phyloP scores from a whole-genome alignment of 371 early-diverging fungal genomes.

The Circinella umbellata region DNA sequence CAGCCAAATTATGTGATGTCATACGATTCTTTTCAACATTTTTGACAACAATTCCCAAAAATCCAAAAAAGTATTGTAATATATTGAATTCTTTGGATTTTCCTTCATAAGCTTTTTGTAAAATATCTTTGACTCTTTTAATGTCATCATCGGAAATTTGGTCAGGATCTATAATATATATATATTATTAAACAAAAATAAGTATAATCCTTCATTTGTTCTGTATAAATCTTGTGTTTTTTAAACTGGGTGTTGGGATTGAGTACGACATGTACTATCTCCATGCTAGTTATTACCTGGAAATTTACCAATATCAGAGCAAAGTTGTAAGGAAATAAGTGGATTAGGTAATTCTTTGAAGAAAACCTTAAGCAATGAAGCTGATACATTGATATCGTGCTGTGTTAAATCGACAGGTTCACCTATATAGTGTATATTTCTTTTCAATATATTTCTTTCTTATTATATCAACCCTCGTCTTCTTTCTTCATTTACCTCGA shows the following conservation, averaged over 20 bases:
- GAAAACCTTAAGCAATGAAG: conserved; percentile 86
- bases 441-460: background rate
- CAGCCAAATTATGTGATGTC: conserved; percentile 83
- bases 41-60: conserved; percentile 67
- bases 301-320: conserved; percentile 37
- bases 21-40: conserved; percentile 72
- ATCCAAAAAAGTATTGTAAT: conserved; percentile 65
- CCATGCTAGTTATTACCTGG: conserved; percentile 30
- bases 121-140: conserved; percentile 22
- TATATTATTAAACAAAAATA: too few species aligned
- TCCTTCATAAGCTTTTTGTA: conserved; percentile 23
- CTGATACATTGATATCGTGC: conserved; percentile 82
- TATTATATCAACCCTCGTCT: background rate
- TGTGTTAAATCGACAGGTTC: conserved; percentile 57
- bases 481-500: conserved; percentile 39
- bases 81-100: conserved; percentile 40
- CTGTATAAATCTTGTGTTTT: too few species aligned
- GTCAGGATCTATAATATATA: conserved; percentile 6
- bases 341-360: conserved; percentile 84
- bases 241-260: too few species aligned
- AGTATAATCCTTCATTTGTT: too few species aligned
- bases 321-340: conserved; percentile 60
- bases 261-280: background rate
- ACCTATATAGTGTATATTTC: conserved; percentile 26
- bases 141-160: conserved; percentile 26